Base-by-base conservation (phyloP, 108 stramenopile species). In the Nitzschia sp. region DNA sequence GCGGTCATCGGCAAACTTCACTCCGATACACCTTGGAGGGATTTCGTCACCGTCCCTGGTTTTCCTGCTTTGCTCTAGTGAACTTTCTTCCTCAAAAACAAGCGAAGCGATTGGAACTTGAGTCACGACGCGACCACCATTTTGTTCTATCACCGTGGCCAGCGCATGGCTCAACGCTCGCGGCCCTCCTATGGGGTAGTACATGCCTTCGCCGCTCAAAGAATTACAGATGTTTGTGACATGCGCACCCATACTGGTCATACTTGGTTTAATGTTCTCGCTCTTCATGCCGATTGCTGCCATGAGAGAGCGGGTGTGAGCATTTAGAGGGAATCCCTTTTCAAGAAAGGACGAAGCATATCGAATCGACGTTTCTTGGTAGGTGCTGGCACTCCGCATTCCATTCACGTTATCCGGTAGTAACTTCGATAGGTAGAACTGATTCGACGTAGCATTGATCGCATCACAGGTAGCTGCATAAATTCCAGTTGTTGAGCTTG, bases 151-250 rank as follows among this genome's bases (percentile, higher is more conserved):
- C 2, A 85, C 84, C 35, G 76, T 87, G 41, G 81, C 73, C 45
- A 96, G 66, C 4, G 94, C 94, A 67, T 90, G 85, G 61, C 90
- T 87, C 46, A 96, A 45, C 9, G 90, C 89, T 44, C 92, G 47
- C 34, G 89, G 88, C 31, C 95, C 95, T 34, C 95, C 95, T 35
- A 96, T 76, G 4, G 95, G 95, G 62, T 96, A 93, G 34, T 83
- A 58, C 77, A 92, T 72, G 11, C 91, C 95, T 75, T 93, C 92
- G 34, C 78, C 84, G 62, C 81, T 79, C 19, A 83, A 63, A 61
- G 77, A 75, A 21, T 84, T 75, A 55, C 84, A 81, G 1, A 90
- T 46, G 68, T 92, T 87, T 13, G 84, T 81, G 8, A 93, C 77
- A 73, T 93, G 92, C 21, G 85, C 89, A 36, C 83, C 95, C 92